Conservation (phyloP, 177 flowering plant genomes). For the Vitis hybrid region DNA sequence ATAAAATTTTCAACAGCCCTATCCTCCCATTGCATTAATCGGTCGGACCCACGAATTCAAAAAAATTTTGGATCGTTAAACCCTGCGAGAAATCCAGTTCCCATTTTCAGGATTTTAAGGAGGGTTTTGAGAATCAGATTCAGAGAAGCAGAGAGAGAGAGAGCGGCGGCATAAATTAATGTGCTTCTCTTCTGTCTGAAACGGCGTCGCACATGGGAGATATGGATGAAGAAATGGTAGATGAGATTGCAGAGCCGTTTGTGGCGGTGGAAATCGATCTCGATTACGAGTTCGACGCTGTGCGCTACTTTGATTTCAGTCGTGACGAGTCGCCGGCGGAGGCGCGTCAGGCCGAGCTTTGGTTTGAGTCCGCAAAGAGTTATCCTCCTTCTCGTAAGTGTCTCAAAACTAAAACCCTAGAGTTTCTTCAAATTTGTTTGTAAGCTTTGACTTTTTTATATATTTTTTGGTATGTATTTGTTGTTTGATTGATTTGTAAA, state of each 20-base stretch:
- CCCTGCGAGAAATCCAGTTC: constrained; percentile 12
- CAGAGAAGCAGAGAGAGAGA: constrained; percentile 12
- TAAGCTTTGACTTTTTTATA: background rate
- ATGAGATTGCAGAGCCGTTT: constrained; percentile 24
- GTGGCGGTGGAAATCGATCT: constrained; percentile 55
- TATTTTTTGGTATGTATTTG: background rate
- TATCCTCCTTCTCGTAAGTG: constrained; percentile 93
- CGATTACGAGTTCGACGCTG: constrained; percentile 89
- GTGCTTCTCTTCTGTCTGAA: background rate
- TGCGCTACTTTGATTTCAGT: constrained; percentile 68
- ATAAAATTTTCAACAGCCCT: background rate
- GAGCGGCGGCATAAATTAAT: background rate
- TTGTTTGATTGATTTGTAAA: background rate
- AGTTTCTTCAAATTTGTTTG: background rate
- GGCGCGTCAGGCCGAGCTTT: constrained; percentile 54
- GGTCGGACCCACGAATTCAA: constrained; percentile 1
- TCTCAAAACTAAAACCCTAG: background rate
- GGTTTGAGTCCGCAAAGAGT: constrained; percentile 67
- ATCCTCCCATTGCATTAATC: background rate
- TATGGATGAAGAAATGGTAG: constrained; percentile 59
- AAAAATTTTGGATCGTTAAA: constrained; percentile 12
- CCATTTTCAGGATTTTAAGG: constrained; percentile 31
- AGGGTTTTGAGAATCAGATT: background rate
- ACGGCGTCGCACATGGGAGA: constrained; percentile 4
- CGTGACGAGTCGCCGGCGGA: constrained; percentile 52